Base-by-base conservation (phyloP, 805 yeast genomes). In the Metschnikowia similis region DNA sequence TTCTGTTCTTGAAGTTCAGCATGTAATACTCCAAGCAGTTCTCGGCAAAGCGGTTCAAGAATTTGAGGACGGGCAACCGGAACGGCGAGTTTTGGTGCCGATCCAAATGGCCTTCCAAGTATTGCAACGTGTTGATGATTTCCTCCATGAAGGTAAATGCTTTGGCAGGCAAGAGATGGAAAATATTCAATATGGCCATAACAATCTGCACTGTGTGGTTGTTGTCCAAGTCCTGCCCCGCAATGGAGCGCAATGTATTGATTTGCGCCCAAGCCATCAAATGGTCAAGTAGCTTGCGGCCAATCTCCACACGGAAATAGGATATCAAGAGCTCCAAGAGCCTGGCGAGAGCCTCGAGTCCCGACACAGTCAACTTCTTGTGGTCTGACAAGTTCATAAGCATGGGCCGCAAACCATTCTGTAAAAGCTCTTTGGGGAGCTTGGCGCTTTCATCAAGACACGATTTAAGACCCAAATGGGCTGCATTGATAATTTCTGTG, bases 211-310 rank as follows among this genome's bases (percentile, higher is more conserved):
- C 87, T 0, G 90, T 87, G 34, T 83, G 84, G 56, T 91, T 91
- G 56, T 82, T 85, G 31, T 81, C 85, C 49, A 95, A 77, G 51
- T 87, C 96, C 56, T 85, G 89, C 5, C 85, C 84, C 0, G 97
- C 84, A 39, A 88, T 79, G 54, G 83, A 81, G 49, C 89, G 83
- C 36, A 95, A 66, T 0, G 87, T 80, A 29, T 81, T 80, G 2
- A 94, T 89, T 59, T 88, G 91, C 0, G 97, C 96, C 96, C 97
- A 91, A 0, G 97, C 96, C 80, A 85, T 86, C 56, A 94, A 74
- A 67, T 94, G 99, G 62, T 94, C 98, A 31, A 95, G 76, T 46
- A 94, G 70, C 60, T 94, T 94, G 45, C 90, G 80, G 31, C 99
- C 99, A 56, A 94, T 92, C 65, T 94, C 99, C 16, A 95, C 97